Evolutionary conservation across 2,329 filamentous ascomycete species (phyloP).

Genomic region (Xylariaceae sp.): DNA sequence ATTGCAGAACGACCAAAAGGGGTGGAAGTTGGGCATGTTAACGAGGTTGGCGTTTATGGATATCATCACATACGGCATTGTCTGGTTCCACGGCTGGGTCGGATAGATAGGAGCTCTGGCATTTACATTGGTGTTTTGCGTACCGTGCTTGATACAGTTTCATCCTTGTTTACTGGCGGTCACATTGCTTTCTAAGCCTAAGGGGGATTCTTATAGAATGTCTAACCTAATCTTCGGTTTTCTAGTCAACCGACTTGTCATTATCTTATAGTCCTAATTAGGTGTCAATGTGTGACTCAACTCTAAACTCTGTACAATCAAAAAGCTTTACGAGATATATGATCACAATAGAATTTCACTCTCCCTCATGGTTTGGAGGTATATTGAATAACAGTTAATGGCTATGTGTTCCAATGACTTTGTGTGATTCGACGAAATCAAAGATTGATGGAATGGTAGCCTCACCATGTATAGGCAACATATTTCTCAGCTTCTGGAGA

Average conservation of each 20-base stretch:
- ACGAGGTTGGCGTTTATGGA: constrained; percentile 30
- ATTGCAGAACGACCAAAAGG: constrained; percentile 11
- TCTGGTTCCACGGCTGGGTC: constrained; percentile 22
- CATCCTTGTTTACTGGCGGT: constrained; percentile 12
- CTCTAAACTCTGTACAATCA: no score
- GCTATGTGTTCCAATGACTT: no score
- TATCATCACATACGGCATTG: constrained; percentile 14
- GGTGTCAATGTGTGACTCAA: not conserved
- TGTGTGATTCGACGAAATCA: no score
- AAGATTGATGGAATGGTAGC: no score
- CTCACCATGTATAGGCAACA: no score
- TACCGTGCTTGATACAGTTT: constrained; percentile 23
- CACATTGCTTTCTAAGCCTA: not conserved
- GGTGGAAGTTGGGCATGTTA: constrained; percentile 7
- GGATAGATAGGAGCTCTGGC: constrained; percentile 26
- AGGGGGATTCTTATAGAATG: not conserved
- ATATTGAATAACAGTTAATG: no score
- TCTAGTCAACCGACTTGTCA: not conserved
- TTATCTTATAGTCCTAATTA: not conserved
- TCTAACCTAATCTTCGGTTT: not conserved
- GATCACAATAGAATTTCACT: no score
- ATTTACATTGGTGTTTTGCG: constrained; percentile 33
- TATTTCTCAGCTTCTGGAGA: no score
- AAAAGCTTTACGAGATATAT: no score
- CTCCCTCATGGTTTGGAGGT: no score